Percentiles rank a stretch among this genome's conserved stretches.
Conservation (phyloP, 148 eudicot species). For the Cornus kousa region DNA sequence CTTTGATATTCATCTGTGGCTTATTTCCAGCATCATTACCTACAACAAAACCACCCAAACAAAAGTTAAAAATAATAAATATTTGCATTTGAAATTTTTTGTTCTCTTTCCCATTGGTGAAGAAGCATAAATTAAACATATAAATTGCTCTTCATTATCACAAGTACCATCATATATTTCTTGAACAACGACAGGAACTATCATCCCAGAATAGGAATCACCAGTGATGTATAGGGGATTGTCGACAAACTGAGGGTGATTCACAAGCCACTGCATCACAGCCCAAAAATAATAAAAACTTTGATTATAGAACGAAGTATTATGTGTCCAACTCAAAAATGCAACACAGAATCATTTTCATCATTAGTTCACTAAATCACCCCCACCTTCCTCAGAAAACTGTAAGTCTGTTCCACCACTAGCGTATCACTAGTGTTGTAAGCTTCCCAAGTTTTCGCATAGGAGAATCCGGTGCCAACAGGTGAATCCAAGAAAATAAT, state of each 20-base stretch:
- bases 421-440: constrained; percentile 12
- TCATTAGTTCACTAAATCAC: background rate
- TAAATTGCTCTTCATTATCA: background rate
- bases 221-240: constrained; percentile 33
- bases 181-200: constrained; percentile 30
- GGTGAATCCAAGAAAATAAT: constrained; percentile 31
- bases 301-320: too few relatives aligned
- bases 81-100: too few relatives aligned
- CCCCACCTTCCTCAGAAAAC: constrained; percentile 24
- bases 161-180: constrained; percentile 27
- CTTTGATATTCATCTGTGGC: constrained; percentile 20
- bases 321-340: too few relatives aligned
- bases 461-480: constrained; percentile 27
- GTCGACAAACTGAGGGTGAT: constrained; percentile 23
- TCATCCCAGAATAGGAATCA: constrained; percentile 31
- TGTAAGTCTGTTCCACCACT: constrained; percentile 3
- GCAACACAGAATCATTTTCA: background rate
- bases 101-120: background rate
- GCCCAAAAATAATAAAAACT: background rate
- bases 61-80: background rate
- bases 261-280: constrained; percentile 30
- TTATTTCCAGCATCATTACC: constrained; percentile 13
- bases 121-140: background rate
- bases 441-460: constrained; percentile 16
- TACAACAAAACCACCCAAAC: background rate